These are phyloP conservation scores for Limtongozyma cylindracea DNA, from an alignment of 805 yeast genomes.

Conservation along the genomic window DNA sequence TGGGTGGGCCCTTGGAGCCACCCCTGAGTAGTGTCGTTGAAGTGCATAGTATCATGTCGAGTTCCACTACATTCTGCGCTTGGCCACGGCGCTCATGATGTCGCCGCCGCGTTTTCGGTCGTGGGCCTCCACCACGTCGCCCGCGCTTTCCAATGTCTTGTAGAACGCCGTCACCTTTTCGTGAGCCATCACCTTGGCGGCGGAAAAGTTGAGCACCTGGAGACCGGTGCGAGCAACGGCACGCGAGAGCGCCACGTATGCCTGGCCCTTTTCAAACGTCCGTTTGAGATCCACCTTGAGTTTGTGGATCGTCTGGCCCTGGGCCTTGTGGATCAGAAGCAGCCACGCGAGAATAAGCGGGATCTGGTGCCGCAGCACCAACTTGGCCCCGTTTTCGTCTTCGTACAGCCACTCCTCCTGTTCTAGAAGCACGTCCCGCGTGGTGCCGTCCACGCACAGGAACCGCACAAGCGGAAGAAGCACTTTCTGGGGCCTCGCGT, in stretches of 20 bases:
- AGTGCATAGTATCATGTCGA: too few species aligned
- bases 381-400: slow-evolving; percentile 36
- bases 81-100: too few species aligned
- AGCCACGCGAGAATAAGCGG: slow-evolving; percentile 69
- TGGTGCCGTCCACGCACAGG: slow-evolving; percentile 35
- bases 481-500: slow-evolving; percentile 17
- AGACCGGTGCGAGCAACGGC: slow-evolving; percentile 13
- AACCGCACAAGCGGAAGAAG: slow-evolving; percentile 75
- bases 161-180: slow-evolving; percentile 2
- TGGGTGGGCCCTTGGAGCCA: too few species aligned
- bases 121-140: too few species aligned
- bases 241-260: slow-evolving; percentile 61
- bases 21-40: too few species aligned
- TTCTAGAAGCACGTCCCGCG: slow-evolving; percentile 53
- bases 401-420: slow-evolving; percentile 68
- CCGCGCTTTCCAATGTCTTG: slow-evolving; percentile 6
- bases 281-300: slow-evolving; percentile 42
- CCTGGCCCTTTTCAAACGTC: slow-evolving; percentile 64
- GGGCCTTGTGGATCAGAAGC: slow-evolving; percentile 62
- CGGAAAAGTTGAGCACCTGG: slow-evolving; percentile 3
- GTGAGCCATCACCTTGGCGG: slow-evolving; percentile 2
- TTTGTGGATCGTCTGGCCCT: slow-evolving; percentile 58
- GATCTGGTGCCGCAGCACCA: slow-evolving; percentile 17
- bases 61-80: too few species aligned
- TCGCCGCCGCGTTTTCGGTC: too few species aligned